Evolutionary conservation across 176 grass and related monocot genomes (phyloP).

Genomic region (Coix lacrymajobi): DNA sequence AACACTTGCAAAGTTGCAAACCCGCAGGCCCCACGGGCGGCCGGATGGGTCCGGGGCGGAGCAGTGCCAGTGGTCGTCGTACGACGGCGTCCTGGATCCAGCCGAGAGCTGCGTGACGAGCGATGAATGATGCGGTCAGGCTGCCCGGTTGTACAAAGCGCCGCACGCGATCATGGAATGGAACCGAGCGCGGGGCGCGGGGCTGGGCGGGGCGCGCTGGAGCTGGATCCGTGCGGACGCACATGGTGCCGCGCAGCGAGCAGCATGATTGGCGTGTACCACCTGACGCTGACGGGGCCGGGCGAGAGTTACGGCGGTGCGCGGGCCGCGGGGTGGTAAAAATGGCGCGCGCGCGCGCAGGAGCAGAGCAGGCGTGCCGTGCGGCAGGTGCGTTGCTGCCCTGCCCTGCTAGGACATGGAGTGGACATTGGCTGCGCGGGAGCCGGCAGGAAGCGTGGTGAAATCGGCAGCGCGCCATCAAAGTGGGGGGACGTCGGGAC

Average conservation of each 20-base stretch:
- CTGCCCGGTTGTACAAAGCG: background rate
- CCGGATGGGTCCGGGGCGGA: background rate
- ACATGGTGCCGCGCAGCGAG: background rate
- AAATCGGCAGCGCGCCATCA: background rate
- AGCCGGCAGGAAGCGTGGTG: background rate
- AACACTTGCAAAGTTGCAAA: background rate
- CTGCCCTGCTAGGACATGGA: background rate
- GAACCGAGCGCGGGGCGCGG: background rate
- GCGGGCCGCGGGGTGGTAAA: background rate
- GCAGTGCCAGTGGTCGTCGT: background rate
- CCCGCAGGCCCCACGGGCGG: background rate
- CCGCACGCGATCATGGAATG: background rate
- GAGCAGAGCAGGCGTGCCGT: background rate
- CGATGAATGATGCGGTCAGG: background rate
- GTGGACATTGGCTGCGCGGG: background rate
- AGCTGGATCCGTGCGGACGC: constrained; percentile 1
- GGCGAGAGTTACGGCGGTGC: background rate
- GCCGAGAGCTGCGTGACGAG: background rate
- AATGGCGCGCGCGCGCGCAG: background rate
- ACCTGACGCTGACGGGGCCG: background rate
- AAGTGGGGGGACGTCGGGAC: no score
- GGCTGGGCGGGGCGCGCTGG: background rate
- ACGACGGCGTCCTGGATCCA: constrained; percentile 2
- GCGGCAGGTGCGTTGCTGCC: background rate
- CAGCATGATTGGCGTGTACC: background rate